These are phyloP conservation scores for Debaryomycetaceae sp. DNA, from an alignment of 1,139 yeast genomes.

Conservation along the genomic window DNA sequence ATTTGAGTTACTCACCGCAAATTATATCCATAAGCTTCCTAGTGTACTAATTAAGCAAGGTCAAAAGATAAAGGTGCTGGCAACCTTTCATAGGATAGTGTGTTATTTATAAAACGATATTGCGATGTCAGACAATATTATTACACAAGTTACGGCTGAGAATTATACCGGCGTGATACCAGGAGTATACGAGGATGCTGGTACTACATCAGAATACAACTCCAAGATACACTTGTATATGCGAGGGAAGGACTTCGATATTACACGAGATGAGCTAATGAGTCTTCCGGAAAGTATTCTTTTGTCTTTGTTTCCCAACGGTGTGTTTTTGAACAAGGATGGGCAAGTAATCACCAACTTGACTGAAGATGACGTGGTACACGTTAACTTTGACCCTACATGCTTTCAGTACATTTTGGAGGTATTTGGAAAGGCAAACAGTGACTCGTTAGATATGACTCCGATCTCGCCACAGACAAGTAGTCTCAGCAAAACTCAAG, in stretches of 20 bases:
- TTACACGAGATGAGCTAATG: slow-evolving; percentile 86
- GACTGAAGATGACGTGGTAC: slow-evolving; percentile 73
- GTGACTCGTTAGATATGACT: slow-evolving; percentile 30
- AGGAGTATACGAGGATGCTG: slow-evolving; percentile 14
- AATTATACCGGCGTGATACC: slow-evolving; percentile 16
- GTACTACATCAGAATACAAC: slow-evolving; percentile 49
- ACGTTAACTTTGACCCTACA: slow-evolving; percentile 79
- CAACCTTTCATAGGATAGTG: slow-evolving; percentile 1
- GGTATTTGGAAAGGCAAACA: slow-evolving; percentile 51
- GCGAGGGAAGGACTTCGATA: slow-evolving; percentile 61
- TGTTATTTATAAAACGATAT: not conserved
- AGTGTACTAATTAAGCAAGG: not conserved
- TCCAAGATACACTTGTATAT: slow-evolving; percentile 65
- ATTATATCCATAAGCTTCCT: not conserved
- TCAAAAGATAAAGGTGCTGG: slow-evolving; percentile 1
- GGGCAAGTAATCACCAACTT: slow-evolving; percentile 76
- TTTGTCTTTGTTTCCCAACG: slow-evolving; percentile 84
- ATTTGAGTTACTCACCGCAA: not conserved
- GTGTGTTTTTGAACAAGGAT: slow-evolving; percentile 72
- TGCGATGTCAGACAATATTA: slow-evolving; percentile 29
- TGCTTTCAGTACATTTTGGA: slow-evolving; percentile 82
- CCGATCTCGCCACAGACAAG: slow-evolving; percentile 23
- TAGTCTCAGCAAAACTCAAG: slow-evolving; percentile 18
- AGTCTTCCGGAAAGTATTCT: slow-evolving; percentile 87
- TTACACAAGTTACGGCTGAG: slow-evolving; percentile 64